Base-by-base conservation (phyloP, 1,284 basidiomycete species). In the Trichosporon sp. region DNA sequence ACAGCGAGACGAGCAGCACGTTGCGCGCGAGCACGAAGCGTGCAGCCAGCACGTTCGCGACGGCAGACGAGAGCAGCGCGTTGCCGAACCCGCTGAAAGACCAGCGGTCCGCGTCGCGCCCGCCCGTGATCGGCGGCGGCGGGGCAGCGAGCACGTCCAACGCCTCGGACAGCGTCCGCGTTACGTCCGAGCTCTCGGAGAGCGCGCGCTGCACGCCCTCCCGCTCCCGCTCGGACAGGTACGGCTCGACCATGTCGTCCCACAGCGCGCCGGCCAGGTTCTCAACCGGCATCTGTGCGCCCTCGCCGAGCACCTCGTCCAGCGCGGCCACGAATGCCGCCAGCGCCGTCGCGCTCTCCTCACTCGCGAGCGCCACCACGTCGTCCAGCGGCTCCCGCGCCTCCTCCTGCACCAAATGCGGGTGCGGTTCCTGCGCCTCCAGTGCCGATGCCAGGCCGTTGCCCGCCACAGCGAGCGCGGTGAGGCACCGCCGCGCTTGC, bases 1-100 rank as follows among this genome's bases (percentile, higher is more conserved):
- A 79, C 13, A 82, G 64, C 4, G 75, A 65, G 9, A 80, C 69
- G 1, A 81, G 68, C 3, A 81, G 70, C 21, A 79, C 59, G 14
- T 76, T 71, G n/a, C 75, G 66, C 4, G 77, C 72, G 21, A 81
- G 67, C 7, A 64, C 62, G 60, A 77, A 79, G 6, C 81, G 73
- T 7, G 72, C 69, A 5, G 69, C 64, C 36, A 81, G 67, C 27
- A 66, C 65, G 3, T 68, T 60, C 0, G 72, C 57, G 31, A 80
- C 60, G 1, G 70, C 65, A 10, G 78, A 73, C 1, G 75, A 60
- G 21, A 81, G 62, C 5, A 82, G 68, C 2, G 77, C 72, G 36
- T 75, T 73, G 11, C 78, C 74, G 7, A 78, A 66, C 4, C 78
- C 78, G 1, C 77, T 73, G 52, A 70, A 72, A 2, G 71, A 64